These are phyloP conservation scores for Polytrichum commune DNA, from an alignment of 225 moss, liverwort and hornwort species.

Conservation along the genomic window DNA sequence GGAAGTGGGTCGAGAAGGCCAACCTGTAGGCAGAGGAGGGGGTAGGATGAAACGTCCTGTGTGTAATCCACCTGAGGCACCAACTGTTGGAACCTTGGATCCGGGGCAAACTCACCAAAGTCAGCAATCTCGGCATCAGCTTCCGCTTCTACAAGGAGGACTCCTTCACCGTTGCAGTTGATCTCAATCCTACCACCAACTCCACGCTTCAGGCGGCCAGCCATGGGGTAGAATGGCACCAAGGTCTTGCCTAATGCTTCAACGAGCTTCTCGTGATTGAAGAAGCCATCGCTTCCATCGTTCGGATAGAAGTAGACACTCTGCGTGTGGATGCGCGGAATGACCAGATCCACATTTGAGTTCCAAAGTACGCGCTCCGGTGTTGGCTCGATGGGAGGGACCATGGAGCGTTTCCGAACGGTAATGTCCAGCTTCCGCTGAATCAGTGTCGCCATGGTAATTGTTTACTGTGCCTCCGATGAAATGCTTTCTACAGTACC, in stretches of 20 bases:
- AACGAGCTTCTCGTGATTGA: slow-evolving; percentile 54
- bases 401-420: slow-evolving; percentile 66
- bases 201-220: slow-evolving; percentile 57
- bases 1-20: neutral
- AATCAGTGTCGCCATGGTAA: slow-evolving; percentile 16
- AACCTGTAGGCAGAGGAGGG: slow-evolving; percentile 88
- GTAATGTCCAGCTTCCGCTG: slow-evolving; percentile 36
- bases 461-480: neutral
- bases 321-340: slow-evolving; percentile 79
- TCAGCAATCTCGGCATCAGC: slow-evolving; percentile 57
- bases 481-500: too few species aligned
- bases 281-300: slow-evolving; percentile 46
- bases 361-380: slow-evolving; percentile 66
- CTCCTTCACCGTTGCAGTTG: slow-evolving; percentile 65
- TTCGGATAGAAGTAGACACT: slow-evolving; percentile 85
- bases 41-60: slow-evolving; percentile 60
- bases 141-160: slow-evolving; percentile 80
- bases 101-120: slow-evolving; percentile 84
- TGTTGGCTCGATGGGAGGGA: slow-evolving; percentile 59
- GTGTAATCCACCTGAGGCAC: slow-evolving; percentile 74
- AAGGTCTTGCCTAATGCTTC: slow-evolving; percentile 68
- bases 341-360: slow-evolving; percentile 86
- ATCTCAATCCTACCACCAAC: slow-evolving; percentile 64
- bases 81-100: slow-evolving; percentile 66
- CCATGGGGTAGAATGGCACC: slow-evolving; percentile 90